phyloP scores from a whole-genome alignment of 1,284 basidiomycete species.

The Tilletia horrida region DNA sequence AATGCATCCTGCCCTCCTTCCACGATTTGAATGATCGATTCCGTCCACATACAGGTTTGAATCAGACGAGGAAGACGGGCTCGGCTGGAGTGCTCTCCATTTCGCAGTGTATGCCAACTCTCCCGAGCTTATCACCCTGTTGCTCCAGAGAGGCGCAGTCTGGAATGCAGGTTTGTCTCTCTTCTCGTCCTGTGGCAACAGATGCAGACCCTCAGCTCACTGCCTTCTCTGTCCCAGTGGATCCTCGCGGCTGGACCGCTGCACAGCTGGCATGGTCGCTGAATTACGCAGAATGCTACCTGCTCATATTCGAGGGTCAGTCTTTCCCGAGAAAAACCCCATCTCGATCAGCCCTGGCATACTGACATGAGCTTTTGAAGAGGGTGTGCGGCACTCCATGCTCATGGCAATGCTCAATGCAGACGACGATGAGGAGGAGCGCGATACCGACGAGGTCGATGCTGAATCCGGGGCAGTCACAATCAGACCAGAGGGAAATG shows the following conservation, averaged over 20 bases:
- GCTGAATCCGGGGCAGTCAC: conserved; percentile 63
- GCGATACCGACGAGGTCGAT: conserved; percentile 29
- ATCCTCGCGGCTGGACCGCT: conserved; percentile 43
- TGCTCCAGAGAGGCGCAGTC: conserved; percentile 77
- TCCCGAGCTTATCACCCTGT: conserved; percentile 63
- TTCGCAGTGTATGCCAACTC: conserved; percentile 78
- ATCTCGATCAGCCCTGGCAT: conserved; percentile 65
- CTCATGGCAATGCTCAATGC: conserved; percentile 40
- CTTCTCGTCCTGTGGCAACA: background rate
- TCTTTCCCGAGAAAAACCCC: background rate
- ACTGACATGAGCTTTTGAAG: conserved; percentile 60
- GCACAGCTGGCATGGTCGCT: conserved; percentile 48
- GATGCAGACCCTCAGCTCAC: background rate
- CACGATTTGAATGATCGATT: background rate
- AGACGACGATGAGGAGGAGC: conserved; percentile 25
- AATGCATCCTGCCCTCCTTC: background rate
- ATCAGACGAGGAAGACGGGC: conserved; percentile 65
- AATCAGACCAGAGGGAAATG: conserved; percentile 25
- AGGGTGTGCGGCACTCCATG: conserved; percentile 54
- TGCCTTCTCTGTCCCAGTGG: conserved; percentile 28
- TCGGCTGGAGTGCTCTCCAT: conserved; percentile 74
- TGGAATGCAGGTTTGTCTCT: conserved; percentile 76
- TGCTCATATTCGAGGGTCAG: conserved; percentile 37
- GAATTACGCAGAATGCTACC: conserved; percentile 41
- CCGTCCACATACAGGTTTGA: conserved; percentile 49